A percentile compares a stretch with the other conserved stretches of the same genome.
Conservation (phyloP, 176 grass and related monocot genomes). For the Carex parvula region DNA sequence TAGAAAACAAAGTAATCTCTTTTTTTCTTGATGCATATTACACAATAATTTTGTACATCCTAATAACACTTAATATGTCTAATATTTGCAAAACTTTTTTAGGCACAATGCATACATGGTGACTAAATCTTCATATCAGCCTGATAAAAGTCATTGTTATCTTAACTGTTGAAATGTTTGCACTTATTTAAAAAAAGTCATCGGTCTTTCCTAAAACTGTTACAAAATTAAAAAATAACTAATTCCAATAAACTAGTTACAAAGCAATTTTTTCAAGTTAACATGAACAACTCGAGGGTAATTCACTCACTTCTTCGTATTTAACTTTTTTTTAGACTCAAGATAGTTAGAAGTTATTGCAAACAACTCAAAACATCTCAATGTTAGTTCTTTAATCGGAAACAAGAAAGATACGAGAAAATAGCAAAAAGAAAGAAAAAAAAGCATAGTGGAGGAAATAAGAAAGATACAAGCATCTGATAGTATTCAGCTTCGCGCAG, state of each 20-base stretch:
- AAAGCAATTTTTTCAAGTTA: background rate
- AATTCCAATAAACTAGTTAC: background rate
- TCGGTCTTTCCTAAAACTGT: background rate
- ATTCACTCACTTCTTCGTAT: background rate
- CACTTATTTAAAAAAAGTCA: background rate
- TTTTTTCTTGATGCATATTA: background rate
- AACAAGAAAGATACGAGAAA: background rate
- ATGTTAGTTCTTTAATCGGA: background rate
- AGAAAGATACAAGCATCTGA: conserved; percentile 61
- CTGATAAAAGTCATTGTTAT: background rate
- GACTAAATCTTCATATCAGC: background rate
- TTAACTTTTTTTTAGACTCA: background rate
- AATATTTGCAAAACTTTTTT: background rate
- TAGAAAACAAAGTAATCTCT: background rate
- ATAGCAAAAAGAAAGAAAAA: background rate
- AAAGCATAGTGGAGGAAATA: background rate
- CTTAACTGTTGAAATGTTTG: background rate
- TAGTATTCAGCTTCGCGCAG: conserved; percentile 89
- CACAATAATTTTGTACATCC: background rate
- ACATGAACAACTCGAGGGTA: background rate
- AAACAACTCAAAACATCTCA: background rate
- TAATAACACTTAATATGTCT: background rate
- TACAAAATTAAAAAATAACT: background rate
- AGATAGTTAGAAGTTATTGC: background rate
- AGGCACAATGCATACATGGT: background rate